Conservation (phyloP, 1,284 basidiomycete genomes). For the Austroboletus novae-zelandiae region DNA sequence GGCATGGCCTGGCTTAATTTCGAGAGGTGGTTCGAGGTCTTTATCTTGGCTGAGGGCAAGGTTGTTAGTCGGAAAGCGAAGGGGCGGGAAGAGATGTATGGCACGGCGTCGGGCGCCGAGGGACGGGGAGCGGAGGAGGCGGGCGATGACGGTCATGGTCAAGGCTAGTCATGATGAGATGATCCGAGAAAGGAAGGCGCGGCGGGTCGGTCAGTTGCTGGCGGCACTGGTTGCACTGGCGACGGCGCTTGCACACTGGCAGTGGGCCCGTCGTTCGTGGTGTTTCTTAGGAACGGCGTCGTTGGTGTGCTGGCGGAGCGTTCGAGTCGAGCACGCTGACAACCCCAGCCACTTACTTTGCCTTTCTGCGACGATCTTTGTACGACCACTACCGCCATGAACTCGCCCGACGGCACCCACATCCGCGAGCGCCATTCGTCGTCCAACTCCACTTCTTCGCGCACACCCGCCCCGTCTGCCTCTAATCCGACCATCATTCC, state of each 20-base stretch:
- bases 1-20: constrained; percentile 72
- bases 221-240: too few species aligned
- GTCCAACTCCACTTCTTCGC: constrained; percentile 24
- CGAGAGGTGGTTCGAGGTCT: constrained; percentile 4
- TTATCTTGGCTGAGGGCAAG: constrained; percentile 1
- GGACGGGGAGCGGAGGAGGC: background rate
- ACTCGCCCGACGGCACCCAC: constrained; percentile 12
- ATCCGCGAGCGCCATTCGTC: constrained; percentile 29
- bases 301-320: too few species aligned
- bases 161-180: background rate
- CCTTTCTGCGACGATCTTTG: constrained; percentile 3
- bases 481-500: constrained; percentile 34
- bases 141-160: background rate
- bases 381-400: constrained; percentile 14
- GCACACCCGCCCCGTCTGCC: constrained; percentile 28
- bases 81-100: constrained; percentile 10
- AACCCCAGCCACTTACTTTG: background rate
- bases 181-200: constrained; percentile 7
- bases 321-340: background rate
- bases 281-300: too few species aligned
- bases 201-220: too few species aligned
- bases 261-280: too few species aligned
- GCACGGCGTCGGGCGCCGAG: constrained; percentile 11
- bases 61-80: constrained; percentile 7
- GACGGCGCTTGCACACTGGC: too few species aligned